These are phyloP conservation scores for Xanthoconium stramineum DNA, from an alignment of 768 basidiomycete species.

Conservation along the genomic window DNA sequence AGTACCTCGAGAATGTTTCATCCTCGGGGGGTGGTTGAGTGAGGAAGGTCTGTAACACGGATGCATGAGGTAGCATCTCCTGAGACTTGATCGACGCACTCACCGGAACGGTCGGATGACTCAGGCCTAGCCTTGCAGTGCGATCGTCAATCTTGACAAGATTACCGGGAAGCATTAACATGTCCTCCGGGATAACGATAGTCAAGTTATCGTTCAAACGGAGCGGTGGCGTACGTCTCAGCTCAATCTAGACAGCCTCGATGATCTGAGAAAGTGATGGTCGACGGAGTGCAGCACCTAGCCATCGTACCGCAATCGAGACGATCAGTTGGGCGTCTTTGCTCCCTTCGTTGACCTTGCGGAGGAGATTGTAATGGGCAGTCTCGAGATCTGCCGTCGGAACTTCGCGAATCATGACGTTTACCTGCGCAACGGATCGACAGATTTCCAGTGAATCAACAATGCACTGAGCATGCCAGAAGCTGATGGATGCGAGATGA, in stretches of 20 bases:
- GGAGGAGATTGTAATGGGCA: conserved; percentile 21
- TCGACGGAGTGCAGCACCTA: conserved; percentile 25
- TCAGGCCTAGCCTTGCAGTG: conserved; percentile 18
- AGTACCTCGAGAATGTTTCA: conserved; percentile 11
- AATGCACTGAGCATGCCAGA: conserved; percentile 28
- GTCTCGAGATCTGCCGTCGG: conserved; percentile 22
- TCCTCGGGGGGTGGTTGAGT: conserved; percentile 17
- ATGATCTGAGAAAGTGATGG: conserved; percentile 26
- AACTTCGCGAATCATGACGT: conserved; percentile 14
- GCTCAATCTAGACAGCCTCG: conserved; percentile 28
- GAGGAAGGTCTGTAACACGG: conserved; percentile 20
- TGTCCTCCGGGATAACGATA: conserved; percentile 24
- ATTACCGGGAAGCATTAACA: conserved; percentile 27
- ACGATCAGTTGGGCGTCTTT: conserved; percentile 25
- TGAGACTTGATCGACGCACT: neutral
- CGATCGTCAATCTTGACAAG: conserved; percentile 26
- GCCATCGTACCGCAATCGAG: conserved; percentile 22
- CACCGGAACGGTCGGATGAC: conserved; percentile 25
- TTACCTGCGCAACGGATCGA: conserved; percentile 24
- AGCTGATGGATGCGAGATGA: conserved; percentile 13
- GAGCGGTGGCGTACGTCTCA: conserved; percentile 17
- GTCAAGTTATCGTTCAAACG: conserved; percentile 24
- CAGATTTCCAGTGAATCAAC: conserved; percentile 26
- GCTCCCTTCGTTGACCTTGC: conserved; percentile 19
- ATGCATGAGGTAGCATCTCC: neutral